Evolutionary conservation across 352 stramenopile species (phyloP), one percentile per base, ranked within the genome.

Genomic region (Phytophthora tentaculata): DNA sequence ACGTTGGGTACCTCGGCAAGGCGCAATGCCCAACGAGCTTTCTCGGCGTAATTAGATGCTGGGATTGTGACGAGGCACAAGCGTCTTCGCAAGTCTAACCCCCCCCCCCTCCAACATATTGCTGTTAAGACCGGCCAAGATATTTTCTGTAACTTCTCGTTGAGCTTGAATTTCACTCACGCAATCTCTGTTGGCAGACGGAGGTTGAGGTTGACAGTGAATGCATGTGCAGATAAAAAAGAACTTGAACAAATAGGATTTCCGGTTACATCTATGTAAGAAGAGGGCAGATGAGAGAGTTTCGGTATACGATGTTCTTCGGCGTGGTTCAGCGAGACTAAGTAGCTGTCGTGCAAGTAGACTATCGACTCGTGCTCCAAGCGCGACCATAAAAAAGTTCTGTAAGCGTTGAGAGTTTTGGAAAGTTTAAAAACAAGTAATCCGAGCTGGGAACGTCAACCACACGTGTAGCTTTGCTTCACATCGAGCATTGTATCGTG

Each of bases 11-110:
- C 61, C 0, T 74, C 62, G 3, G 74, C 76, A 5, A 84, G 24
- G 20, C 77, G 73, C 28, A 90, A 50, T 20, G 78, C 78, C 82
- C 77, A 88, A 6, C 82, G 76, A 32, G 79, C 76, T 61, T 90
- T 90, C 64, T 88, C 81, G 19, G 80, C 79, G 50, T 80, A 90
- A 69, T 83, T 90, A 45, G 78, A 88, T 19, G 71, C 71, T 2
- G 79, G 78, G 47, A 90, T 87, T 23, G 79, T 76, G 55, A 90
- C 79, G 39, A 43, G 35, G 35, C 3, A n/a, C 35, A n/a, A 43
- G 2, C 35, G 35, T 43, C 35, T 43, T 43, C 13, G 13, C 35
- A 43, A 43, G 35, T 43, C 35, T 43, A 43, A n/a, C 35, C 12
- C 35, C 35, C 14, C 35, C 5, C 12, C 35, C 35, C 14, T 13